Conservation (phyloP, 2,329 filamentous ascomycete genomes). For the Chaetomiaceae sp. region DNA sequence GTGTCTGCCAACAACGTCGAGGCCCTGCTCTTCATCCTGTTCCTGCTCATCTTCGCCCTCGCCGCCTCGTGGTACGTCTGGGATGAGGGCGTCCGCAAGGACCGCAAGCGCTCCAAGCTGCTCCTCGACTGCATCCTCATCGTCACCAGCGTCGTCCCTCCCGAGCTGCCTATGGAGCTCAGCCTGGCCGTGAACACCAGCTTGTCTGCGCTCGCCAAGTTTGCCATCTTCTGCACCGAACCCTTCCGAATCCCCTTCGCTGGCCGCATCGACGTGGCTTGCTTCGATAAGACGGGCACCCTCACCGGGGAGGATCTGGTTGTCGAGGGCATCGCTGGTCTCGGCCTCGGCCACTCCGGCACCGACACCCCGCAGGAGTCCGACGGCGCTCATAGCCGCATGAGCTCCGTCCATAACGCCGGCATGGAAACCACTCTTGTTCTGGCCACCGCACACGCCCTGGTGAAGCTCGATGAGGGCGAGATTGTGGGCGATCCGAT, state of each 20-base stretch:
- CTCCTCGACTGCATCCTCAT: slow-evolving; percentile 97
- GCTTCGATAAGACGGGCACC: slow-evolving; percentile 98
- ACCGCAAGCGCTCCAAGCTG: slow-evolving; percentile 95
- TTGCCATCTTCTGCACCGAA: slow-evolving; percentile 97
- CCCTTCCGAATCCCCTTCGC: slow-evolving; percentile 97
- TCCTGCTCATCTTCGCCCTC: slow-evolving; percentile 91
- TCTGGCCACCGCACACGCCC: slow-evolving; percentile 86
- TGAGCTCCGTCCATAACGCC: slow-evolving; percentile 66
- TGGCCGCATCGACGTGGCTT: slow-evolving; percentile 90
- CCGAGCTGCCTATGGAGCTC: slow-evolving; percentile 96
- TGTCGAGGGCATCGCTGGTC: slow-evolving; percentile 91
- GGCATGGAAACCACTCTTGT: slow-evolving; percentile 84
- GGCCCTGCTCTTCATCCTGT: slow-evolving; percentile 94
- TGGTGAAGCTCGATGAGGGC: slow-evolving; percentile 94
- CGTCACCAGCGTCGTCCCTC: slow-evolving; percentile 95
- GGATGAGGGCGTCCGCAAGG: slow-evolving; percentile 90
- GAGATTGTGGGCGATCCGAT: slow-evolving; percentile 97
- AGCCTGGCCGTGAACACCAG: slow-evolving; percentile 97
- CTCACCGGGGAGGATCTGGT: slow-evolving; percentile 94
- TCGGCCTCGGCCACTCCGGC: slow-evolving; percentile 65
- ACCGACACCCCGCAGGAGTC: slow-evolving; percentile 61
- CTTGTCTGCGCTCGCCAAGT: slow-evolving; percentile 88
- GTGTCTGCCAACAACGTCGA: slow-evolving; percentile 98
- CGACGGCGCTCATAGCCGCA: slow-evolving; percentile 77
- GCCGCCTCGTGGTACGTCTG: slow-evolving; percentile 99